Base-by-base conservation (phyloP, 306 rosid genomes). In the Senna tora region DNA sequence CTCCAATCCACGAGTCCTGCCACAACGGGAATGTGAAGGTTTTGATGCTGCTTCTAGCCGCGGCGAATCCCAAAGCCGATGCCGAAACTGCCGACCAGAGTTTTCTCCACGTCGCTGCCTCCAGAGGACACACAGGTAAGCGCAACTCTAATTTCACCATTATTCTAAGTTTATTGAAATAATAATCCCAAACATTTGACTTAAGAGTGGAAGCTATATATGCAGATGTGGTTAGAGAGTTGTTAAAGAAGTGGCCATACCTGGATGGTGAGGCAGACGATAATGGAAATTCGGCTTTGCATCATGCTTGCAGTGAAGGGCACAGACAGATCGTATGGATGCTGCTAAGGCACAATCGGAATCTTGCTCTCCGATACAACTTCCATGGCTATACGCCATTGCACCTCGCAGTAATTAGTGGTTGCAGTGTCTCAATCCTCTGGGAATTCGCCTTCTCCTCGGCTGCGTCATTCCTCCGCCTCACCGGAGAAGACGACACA, bases 1-100 rank as follows among this genome's bases (percentile, higher is more conserved):
- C 94, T 30, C 94, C 94, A 9, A 21, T 86, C 34, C 90, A 88
- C 15, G 92, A 86, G 62, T 90, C 86, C 63, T 88, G 90, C 69
- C 54, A 62, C 45, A 54, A 55, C 39, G 90, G 86, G 74, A 75
- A 83, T 43, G 79, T 52, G 9, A 51, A 30, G n/a, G 64, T 86
- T 20, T 59, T 90, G 20, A 56, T 39, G 75, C 74, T 86, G 67
- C n/a, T n/a, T n/a, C n/a, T n/a, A n/a, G n/a, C n/a, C n/a, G n/a
- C n/a, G n/a, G n/a, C n/a, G n/a, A n/a, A n/a, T n/a, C n/a, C n/a
- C n/a, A n/a, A n/a, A n/a, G n/a, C n/a, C n/a, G n/a, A n/a, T n/a
- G n/a, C n/a, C n/a, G n/a, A n/a, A n/a, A n/a, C n/a, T n/a, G n/a
- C n/a, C n/a, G n/a, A n/a, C n/a, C n/a, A n/a, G n/a, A n/a, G n/a